phyloP scores from a whole-genome alignment of 441 rosid species.

The Macaranga tanarius region DNA sequence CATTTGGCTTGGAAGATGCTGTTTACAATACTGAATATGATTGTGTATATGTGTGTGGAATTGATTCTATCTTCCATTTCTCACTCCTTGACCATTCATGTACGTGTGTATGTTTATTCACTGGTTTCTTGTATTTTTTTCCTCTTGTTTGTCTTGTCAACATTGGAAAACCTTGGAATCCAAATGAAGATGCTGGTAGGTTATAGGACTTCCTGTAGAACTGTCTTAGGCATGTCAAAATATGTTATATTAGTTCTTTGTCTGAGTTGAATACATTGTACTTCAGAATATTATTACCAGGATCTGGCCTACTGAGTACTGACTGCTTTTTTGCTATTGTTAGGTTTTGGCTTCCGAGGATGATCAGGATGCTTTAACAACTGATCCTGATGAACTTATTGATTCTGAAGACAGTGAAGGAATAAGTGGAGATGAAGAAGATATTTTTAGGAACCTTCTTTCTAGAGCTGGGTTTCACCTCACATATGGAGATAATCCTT shows the following conservation, averaged over 20 bases:
- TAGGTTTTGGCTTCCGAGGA: slow-evolving; percentile 97
- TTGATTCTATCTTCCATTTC: too few species aligned
- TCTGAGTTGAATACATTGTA: too few species aligned
- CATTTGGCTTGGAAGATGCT: not conserved
- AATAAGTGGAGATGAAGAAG: slow-evolving; percentile 97
- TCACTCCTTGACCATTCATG: too few species aligned
- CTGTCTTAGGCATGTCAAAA: too few species aligned
- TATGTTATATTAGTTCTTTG: too few species aligned
- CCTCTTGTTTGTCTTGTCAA: too few species aligned
- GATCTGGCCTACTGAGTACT: not conserved
- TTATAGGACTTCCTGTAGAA: too few species aligned
- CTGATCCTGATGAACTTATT: slow-evolving; percentile 98
- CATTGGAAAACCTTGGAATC: too few species aligned
- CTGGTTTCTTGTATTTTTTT: too few species aligned
- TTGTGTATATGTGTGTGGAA: not conserved
- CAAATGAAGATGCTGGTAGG: too few species aligned
- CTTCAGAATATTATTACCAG: too few species aligned
- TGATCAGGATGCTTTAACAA: slow-evolving; percentile 95
- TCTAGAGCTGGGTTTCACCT: slow-evolving; percentile 97
- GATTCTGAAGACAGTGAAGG: slow-evolving; percentile 98
- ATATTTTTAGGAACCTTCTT: slow-evolving; percentile 86
- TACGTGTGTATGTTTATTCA: too few species aligned
- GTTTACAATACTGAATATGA: not conserved
- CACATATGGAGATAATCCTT: slow-evolving; percentile 84
- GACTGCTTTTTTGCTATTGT: slow-evolving; percentile 22